Percentiles rank a stretch among this genome's conserved stretches.
Conservation (phyloP, 768 basidiomycete genomes). For the Trametes cubensis region DNA sequence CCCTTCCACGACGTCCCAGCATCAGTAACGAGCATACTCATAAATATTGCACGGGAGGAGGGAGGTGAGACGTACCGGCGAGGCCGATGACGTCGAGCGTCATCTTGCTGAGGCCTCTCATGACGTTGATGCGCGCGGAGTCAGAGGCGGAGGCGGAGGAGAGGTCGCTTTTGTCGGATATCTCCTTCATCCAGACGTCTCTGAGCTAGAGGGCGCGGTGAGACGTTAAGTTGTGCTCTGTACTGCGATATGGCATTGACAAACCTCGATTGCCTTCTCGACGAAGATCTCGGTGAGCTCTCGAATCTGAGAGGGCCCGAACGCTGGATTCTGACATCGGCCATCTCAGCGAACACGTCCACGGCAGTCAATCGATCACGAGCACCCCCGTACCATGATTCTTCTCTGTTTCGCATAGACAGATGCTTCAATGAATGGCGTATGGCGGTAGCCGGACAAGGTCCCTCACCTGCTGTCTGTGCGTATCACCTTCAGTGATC, state of each 20-base stretch:
- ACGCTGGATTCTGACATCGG: conserved; percentile 60
- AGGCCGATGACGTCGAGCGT: conserved; percentile 49
- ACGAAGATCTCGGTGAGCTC: conserved; percentile 60
- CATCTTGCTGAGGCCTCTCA: conserved; percentile 38
- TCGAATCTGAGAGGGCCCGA: conserved; percentile 60
- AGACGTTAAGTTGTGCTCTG: too few relatives aligned
- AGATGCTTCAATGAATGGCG: background rate
- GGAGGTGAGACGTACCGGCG: conserved; percentile 40
- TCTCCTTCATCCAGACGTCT: conserved; percentile 32
- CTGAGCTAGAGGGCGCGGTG: conserved; percentile 23
- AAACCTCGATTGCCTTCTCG: conserved; percentile 54
- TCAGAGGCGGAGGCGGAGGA: too few relatives aligned
- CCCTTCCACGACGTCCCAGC: conserved; percentile 23
- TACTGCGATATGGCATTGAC: background rate
- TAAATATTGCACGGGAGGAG: too few relatives aligned
- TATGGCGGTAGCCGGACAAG: background rate
- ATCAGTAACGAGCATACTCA: background rate
- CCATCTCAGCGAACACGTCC: background rate
- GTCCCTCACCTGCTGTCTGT: conserved; percentile 41
- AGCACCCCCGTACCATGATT: conserved; percentile 34
- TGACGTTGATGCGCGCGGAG: conserved; percentile 34
- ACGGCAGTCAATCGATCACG: background rate
- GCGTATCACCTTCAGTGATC: conserved; percentile 43
- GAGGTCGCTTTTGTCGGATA: conserved; percentile 30
- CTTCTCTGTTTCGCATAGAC: conserved; percentile 12